phyloP scores from a whole-genome alignment of 768 basidiomycete species.

The Gloeostereum incarnatum region DNA sequence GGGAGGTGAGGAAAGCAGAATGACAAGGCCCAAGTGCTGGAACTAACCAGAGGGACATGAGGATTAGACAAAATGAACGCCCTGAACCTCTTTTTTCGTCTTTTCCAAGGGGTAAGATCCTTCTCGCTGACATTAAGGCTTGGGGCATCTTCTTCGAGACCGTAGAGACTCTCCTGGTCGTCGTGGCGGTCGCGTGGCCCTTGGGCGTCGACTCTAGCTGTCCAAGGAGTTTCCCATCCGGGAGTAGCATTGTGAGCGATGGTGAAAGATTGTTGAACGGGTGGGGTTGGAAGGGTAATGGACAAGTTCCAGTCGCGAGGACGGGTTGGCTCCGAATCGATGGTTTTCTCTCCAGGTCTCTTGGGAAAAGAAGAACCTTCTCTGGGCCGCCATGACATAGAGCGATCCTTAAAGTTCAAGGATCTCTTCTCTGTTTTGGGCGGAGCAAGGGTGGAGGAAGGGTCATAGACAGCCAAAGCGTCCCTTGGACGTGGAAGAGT shows the following conservation, averaged over 20 bases:
- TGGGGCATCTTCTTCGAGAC: slow-evolving; percentile 13
- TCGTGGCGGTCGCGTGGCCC: slow-evolving; percentile 22
- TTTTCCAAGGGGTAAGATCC: slow-evolving; percentile 19
- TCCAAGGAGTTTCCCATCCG: slow-evolving; percentile 65
- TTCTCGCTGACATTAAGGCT: slow-evolving; percentile 16
- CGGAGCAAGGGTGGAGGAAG: neutral
- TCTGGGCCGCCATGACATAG: slow-evolving; percentile 44
- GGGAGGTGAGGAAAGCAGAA: slow-evolving; percentile 7
- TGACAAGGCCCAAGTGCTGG: slow-evolving; percentile 1
- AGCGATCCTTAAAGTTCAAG: slow-evolving; percentile 29
- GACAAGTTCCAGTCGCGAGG: slow-evolving; percentile 20
- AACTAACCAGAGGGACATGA: slow-evolving; percentile 70
- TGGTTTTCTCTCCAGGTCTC: slow-evolving; percentile 20
- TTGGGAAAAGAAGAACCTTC: slow-evolving; percentile 23
- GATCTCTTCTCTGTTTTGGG: slow-evolving; percentile 21
- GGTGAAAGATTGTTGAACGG: slow-evolving; percentile 33
- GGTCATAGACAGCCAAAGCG: slow-evolving; percentile 10
- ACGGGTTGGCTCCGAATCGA: slow-evolving; percentile 9
- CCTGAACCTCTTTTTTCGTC: slow-evolving; percentile 40
- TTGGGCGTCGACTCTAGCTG: slow-evolving; percentile 32
- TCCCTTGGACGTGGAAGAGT: slow-evolving; percentile 42
- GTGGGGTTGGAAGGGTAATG: slow-evolving; percentile 23
- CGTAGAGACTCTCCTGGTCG: slow-evolving; percentile 18
- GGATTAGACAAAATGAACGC: slow-evolving; percentile 63
- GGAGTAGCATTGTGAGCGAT: slow-evolving; percentile 47